Evolutionary conservation across 1,284 basidiomycete species (phyloP), one percentile per base, ranked within the genome.

Genomic region (Tilletiaria anomala): DNA sequence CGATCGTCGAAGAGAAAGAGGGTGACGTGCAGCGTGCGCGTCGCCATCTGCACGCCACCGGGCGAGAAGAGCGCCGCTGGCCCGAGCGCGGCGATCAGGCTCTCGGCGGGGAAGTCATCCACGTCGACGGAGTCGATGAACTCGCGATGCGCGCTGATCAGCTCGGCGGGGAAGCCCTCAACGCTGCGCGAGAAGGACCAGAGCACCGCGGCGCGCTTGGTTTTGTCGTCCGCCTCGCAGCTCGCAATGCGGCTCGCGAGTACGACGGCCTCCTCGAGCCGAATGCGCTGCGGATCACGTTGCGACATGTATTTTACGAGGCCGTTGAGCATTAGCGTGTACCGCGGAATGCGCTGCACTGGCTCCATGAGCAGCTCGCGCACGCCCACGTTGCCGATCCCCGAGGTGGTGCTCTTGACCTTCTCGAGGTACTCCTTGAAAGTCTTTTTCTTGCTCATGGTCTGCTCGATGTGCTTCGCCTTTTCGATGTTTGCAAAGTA

Each of bases 261-360:
- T 39, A 82, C 79, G 51, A 83, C 79, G 1, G 87, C 86, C 58
- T 89, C 83, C n/a, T 79, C 69, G 12, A 97, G 72, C 56, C 56
- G 51, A 5, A 38, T 26, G 12, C 82, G 82, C 3, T 75, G 73
- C n/a, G 47, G 48, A 35, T 64, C 58, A 10, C 45, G 42, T 5
- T 45, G 39, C 5, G 59, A 52, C 22, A 65, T 45, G 23, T 56
- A 47, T 33, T 50, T 47, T 18, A 65, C 29, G 12, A 66, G 45
- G n/a, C 53, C 57, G 51, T 86, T 80, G 68, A 94, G 85, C 50
- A 99, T 74, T 18, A 99, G 73, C 2, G 86, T 93, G 69, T 97
- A 97, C 43, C 91, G 75, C 1, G 93, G 89, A 51, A 97, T 86
- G 20, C 93, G 80, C 67, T 99, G 93, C n/a, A 96, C 85, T n/a